Percentiles rank a stretch among this genome's conserved stretches.
Evolutionary conservation across 2,329 filamentous ascomycete species (phyloP).

Genomic region (Apiospora hydei): DNA sequence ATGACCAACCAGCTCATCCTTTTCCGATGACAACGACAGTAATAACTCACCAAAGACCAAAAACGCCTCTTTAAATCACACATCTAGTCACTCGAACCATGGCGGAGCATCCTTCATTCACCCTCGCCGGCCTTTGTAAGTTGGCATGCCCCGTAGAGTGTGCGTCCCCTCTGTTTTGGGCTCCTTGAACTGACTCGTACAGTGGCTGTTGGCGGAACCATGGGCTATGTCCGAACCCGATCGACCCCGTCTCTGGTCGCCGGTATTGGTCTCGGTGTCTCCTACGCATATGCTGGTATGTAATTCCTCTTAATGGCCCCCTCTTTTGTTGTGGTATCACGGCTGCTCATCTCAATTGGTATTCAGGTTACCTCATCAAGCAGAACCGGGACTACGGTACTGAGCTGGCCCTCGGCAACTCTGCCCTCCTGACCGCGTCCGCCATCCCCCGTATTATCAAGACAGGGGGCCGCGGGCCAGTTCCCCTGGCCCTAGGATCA

Average conservation of each 20-base stretch:
- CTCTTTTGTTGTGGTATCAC: not conserved
- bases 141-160: not conserved
- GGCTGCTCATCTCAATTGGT: not conserved
- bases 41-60: not conserved
- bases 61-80: not conserved
- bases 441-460: slow-evolving; percentile 48
- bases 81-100: slow-evolving; percentile 33
- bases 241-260: slow-evolving; percentile 45
- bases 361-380: slow-evolving; percentile 49
- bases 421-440: slow-evolving; percentile 46
- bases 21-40: not conserved
- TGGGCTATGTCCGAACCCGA: slow-evolving; percentile 41
- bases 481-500: slow-evolving; percentile 44
- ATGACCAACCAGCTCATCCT: not conserved
- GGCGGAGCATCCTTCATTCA: slow-evolving; percentile 51
- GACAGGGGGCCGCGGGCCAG: slow-evolving; percentile 46
- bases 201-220: slow-evolving; percentile 45
- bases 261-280: slow-evolving; percentile 41
- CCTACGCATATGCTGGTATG: slow-evolving; percentile 43
- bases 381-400: slow-evolving; percentile 51
- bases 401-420: slow-evolving; percentile 50
- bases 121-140: slow-evolving; percentile 48
- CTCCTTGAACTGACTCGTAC: not conserved
- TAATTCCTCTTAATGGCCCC: not conserved
- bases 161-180: not conserved